Percentiles rank a stretch among this genome's conserved stretches.
These are phyloP conservation scores for Rhizoclosmatium globosum DNA, from an alignment of 192 early-diverging fungal species.

Conservation along the genomic window DNA sequence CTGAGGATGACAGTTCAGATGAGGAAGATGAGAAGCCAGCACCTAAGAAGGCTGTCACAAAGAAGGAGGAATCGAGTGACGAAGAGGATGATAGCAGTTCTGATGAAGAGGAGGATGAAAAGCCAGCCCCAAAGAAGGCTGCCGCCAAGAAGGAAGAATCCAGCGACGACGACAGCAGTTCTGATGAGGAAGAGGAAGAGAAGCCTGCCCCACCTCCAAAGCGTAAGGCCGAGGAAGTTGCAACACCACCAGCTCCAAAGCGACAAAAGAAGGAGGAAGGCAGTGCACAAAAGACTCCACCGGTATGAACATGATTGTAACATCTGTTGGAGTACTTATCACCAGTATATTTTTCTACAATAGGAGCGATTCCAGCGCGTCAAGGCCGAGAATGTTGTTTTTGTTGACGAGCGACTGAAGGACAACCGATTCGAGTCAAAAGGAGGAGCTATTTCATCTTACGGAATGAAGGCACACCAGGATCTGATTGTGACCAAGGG, in stretches of 20 bases:
- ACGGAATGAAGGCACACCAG: conserved; percentile 92
- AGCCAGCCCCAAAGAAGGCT: conserved; percentile 27
- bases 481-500: conserved; percentile 91
- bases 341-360: neutral
- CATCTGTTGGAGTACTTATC: neutral
- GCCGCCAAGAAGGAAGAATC: conserved; percentile 23
- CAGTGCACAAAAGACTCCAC: neutral
- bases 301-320: neutral
- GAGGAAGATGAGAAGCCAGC: conserved; percentile 33
- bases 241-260: conserved; percentile 37
- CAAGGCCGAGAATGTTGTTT: conserved; percentile 80
- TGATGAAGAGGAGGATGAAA: conserved; percentile 33
- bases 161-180: conserved; percentile 18
- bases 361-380: conserved; percentile 85
- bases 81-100: conserved; percentile 18
- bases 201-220: neutral
- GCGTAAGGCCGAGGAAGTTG: conserved; percentile 1
- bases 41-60: conserved; percentile 27
- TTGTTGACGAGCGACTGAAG: conserved; percentile 80
- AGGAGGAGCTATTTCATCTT: conserved; percentile 74
- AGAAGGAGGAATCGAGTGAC: conserved; percentile 25
- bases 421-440: conserved; percentile 81
- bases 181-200: conserved; percentile 38
- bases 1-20: conserved; percentile 39
- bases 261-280: neutral